Evolutionary conservation across 2,329 filamentous ascomycete genomes (phyloP), one percentile per base, ranked within the genome.

Genomic region (Chaetothyriales sp.): DNA sequence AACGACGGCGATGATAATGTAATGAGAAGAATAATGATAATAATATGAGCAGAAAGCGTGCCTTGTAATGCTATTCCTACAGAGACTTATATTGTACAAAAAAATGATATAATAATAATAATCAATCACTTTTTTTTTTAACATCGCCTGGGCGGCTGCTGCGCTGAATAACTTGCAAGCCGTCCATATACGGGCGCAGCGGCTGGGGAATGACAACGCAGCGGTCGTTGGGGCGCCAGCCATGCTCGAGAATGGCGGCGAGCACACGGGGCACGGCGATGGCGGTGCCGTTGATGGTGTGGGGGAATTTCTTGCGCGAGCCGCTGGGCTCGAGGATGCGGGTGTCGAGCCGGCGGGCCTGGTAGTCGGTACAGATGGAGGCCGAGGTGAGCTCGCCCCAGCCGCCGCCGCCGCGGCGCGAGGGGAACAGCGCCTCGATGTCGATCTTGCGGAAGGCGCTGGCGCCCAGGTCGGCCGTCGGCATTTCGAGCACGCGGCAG

Each of bases 371-470:
- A 68, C 92, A 98, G 60, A 90, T 82, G 56, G 86, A 93, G 0
- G 87, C 81, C 44, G 84, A 90, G 0, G 89, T 94, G 49, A 98
- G 82, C 68, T 98, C 92, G 46, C 92, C 92, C 84, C 89, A 98
- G 26, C 86, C 88, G 9, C 77, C 73, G 58, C 82, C 76, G 58
- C 83, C 76, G 5, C 55, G 49, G 3, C 90, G 78, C 43, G 85
- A 89, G 0, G 92, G 92, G 70, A 98, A 96, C 68, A 83, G 89
- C 2, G 86, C 87, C 65, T 98, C 92, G 50, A 98, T 94, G 65
- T 98, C 92, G 57, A 83, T 77, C 67, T 98, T 98, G 55, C 89
- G 78, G 19, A 73, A 76, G 10, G 92, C 92, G 25, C 84, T 89
- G 6, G 92, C 90, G 57, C 92, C 92, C 0, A 98, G 80, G 66